Base-by-base conservation (phyloP, 2,329 filamentous ascomycete genomes). In the Arthrobotrys sinensis region DNA sequence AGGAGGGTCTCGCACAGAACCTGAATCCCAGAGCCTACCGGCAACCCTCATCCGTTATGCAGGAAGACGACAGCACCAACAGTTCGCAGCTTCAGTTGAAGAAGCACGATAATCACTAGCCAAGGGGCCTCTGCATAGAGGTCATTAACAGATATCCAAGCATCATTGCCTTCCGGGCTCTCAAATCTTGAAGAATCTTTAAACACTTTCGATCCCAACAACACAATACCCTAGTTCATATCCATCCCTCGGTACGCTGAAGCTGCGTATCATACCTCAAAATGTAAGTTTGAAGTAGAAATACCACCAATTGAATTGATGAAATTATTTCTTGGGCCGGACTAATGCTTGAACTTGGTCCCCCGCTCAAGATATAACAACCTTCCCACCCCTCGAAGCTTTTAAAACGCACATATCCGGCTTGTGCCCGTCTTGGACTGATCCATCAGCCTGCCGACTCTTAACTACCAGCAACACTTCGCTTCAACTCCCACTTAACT, bases 81-180 rank as follows among this genome's bases (percentile, higher is more conserved):
- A 66, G 67, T 78, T 78, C 75, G 75, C 75, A 53, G 75, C 75
- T 78, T 78, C 75, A 72, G 62, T 72, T 78, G 75, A 71, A 78
- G 75, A 68, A 71, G 75, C 75, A 67, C 62, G 48, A 68, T 78
- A 57, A 52, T 40, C 48, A 72, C 67, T 78, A 78, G 63, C 75
- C 60, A 46, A 72, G 75, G 67, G 67, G 67, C 75, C 75, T 78
- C 75, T 78, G 43, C 62, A 78, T 70, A 78, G 75, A 78, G 75
- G 75, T 78, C 75, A 72, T 72, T 72, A 40, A 55, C 19, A 67
- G 52, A 63, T 63, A 63, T 53, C 67, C 52, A 52, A 63, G n/a
- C 53, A 50, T 43, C 64, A 43, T 57, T 63, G 8, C 7, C n/a
- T n/a, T 32, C 21, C 32, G 8, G 34, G 10, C 52, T 40, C 52